phyloP scores from a whole-genome alignment of 805 yeast species.

The Candida gorgasii region DNA sequence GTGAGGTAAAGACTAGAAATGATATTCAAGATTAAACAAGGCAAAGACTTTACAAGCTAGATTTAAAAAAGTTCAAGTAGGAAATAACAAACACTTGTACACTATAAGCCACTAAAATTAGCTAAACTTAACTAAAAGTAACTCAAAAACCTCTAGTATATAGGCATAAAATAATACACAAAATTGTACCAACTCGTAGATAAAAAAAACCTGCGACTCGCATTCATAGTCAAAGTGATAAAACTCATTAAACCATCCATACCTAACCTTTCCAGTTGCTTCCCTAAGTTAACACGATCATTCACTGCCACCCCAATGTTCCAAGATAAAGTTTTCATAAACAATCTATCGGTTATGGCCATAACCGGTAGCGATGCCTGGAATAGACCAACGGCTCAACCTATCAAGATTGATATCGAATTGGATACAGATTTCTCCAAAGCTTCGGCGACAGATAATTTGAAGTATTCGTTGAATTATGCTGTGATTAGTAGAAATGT shows the following conservation, averaged over 20 bases:
- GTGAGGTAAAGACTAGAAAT: too few species aligned
- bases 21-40: too few species aligned
- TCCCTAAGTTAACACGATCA: background rate
- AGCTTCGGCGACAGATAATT: slow-evolving; percentile 81
- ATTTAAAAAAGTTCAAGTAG: too few species aligned
- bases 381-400: slow-evolving; percentile 67
- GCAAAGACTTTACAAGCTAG: too few species aligned
- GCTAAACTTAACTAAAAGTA: too few species aligned
- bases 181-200: too few species aligned
- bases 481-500: slow-evolving; percentile 77
- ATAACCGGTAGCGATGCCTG: slow-evolving; percentile 75
- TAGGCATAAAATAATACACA: too few species aligned
- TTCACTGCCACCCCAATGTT: slow-evolving; percentile 6
- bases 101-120: too few species aligned
- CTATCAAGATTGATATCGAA: slow-evolving; percentile 57
- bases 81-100: too few species aligned
- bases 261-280: background rate
- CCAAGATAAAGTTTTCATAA: slow-evolving; percentile 47
- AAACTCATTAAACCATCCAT: background rate
- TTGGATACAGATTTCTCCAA: slow-evolving; percentile 65
- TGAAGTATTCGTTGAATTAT: slow-evolving; percentile 81
- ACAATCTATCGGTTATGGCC: slow-evolving; percentile 60
- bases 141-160: too few species aligned
- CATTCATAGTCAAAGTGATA: background rate
- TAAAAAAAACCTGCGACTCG: too few species aligned